phyloP scores from a whole-genome alignment of 1,139 yeast genomes.

The Taphrina betulina region DNA sequence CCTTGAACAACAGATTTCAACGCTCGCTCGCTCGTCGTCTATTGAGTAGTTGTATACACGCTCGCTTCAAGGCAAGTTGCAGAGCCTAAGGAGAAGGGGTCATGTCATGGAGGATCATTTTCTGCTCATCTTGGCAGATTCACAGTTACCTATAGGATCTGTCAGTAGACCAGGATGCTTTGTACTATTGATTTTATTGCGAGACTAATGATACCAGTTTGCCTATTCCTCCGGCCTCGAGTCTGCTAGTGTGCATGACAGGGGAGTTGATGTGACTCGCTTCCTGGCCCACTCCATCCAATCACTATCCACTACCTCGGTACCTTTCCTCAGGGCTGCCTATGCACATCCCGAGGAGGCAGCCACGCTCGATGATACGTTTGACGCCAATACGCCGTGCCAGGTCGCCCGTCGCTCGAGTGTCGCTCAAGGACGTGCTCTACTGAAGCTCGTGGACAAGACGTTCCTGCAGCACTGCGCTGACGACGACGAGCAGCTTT shows the following conservation, averaged over 20 bases:
- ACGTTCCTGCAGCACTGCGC: conserved; percentile 12
- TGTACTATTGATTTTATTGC: no score
- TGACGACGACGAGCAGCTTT: not conserved
- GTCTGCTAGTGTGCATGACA: conserved; percentile 26
- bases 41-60: no score
- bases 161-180: conserved; percentile 9
- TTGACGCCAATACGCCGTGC: conserved; percentile 33
- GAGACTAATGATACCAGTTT: conserved; percentile 9
- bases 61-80: no score
- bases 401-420: conserved; percentile 33
- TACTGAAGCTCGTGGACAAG: conserved; percentile 21
- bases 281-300: conserved; percentile 28
- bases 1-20: no score
- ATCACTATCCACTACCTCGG: conserved; percentile 19
- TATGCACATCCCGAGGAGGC: conserved; percentile 16
- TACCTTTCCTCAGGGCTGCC: conserved; percentile 29
- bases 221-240: conserved; percentile 35
- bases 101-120: conserved; percentile 31
- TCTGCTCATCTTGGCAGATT: conserved; percentile 26
- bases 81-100: no score
- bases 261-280: conserved; percentile 10
- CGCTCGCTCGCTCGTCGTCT: no score
- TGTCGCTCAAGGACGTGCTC: conserved; percentile 33
- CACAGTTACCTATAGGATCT: conserved; percentile 30
- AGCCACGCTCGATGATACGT: conserved; percentile 18